Evolutionary conservation across 345 rosid genomes (phyloP).

Genomic region (Conringia planisiliqua): DNA sequence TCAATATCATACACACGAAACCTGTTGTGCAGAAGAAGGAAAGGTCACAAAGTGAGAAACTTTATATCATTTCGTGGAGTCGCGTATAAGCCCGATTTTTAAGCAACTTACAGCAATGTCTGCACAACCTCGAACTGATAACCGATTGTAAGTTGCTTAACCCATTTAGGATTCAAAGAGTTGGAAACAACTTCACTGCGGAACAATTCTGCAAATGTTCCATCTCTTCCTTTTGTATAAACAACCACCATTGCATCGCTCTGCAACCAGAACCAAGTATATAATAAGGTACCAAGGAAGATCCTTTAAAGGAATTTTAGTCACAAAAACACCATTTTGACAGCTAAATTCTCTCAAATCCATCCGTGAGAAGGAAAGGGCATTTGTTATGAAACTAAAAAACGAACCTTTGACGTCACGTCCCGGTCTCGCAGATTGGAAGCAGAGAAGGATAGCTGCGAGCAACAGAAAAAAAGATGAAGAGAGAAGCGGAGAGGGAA

Average conservation of each 20-base stretch:
- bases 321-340: not conserved
- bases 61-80: not conserved
- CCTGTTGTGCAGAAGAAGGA: conserved; percentile 42
- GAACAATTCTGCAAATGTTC: conserved; percentile 51
- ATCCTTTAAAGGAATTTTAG: not conserved
- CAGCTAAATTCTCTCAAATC: not conserved
- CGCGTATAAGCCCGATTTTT: not conserved
- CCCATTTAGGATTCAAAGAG: conserved; percentile 80
- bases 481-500: not conserved
- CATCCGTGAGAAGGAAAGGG: not conserved
- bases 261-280: conserved; percentile 34
- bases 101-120: conserved; percentile 62
- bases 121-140: conserved; percentile 82
- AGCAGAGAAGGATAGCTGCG: conserved; percentile 87
- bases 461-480: not conserved
- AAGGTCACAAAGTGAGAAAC: not conserved
- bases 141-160: conserved; percentile 43
- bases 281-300: not conserved
- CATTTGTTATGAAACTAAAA: not conserved
- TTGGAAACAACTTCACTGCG: conserved; percentile 83
- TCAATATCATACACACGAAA: conserved; percentile 79
- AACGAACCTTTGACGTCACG: conserved; percentile 70
- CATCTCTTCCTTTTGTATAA: conserved; percentile 67
- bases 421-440: conserved; percentile 67
- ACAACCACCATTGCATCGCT: conserved; percentile 89